phyloP scores from a whole-genome alignment of 192 early-diverging fungal species.

The Mortierella hygrophila region DNA sequence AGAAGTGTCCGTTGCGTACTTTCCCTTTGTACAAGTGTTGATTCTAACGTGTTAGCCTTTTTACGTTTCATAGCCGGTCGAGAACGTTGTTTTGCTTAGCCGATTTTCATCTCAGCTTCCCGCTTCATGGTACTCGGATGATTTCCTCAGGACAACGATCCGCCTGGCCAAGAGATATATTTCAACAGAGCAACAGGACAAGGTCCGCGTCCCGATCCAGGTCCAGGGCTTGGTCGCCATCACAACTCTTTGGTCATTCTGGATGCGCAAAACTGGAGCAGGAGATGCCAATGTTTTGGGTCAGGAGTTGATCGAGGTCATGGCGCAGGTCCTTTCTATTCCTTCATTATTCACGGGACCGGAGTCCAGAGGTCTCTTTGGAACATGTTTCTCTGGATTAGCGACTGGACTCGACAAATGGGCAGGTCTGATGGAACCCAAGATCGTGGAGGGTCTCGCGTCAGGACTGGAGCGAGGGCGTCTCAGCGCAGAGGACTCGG shows the following conservation, averaged over 20 bases:
- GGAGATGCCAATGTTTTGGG: constrained; percentile 43
- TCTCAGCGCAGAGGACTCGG: constrained; percentile 29
- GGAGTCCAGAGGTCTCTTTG: constrained; percentile 23
- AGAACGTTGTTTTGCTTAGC: constrained; percentile 38
- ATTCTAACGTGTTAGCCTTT: not conserved
- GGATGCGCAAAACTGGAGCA: constrained; percentile 50
- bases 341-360: constrained; percentile 31
- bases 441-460: constrained; percentile 32
- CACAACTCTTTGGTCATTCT: constrained; percentile 41
- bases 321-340: constrained; percentile 38
- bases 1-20: not conserved
- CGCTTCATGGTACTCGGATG: constrained; percentile 47
- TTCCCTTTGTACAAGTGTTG: not conserved
- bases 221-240: constrained; percentile 31
- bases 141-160: constrained; percentile 38
- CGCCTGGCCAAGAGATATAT: constrained; percentile 28
- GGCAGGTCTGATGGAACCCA: constrained; percentile 52
- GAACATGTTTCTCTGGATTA: constrained; percentile 45
- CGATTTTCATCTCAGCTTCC: constrained; percentile 36
- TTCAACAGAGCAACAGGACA: constrained; percentile 32
- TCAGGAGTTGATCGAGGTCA: constrained; percentile 43
- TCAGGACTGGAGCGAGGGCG: constrained; percentile 42
- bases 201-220: constrained; percentile 36
- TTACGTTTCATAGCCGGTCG: constrained; percentile 16
- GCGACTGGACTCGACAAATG: constrained; percentile 52